Evolutionary conservation across 129 eudicot species (phyloP).

Genomic region (Tagetes erecta): DNA sequence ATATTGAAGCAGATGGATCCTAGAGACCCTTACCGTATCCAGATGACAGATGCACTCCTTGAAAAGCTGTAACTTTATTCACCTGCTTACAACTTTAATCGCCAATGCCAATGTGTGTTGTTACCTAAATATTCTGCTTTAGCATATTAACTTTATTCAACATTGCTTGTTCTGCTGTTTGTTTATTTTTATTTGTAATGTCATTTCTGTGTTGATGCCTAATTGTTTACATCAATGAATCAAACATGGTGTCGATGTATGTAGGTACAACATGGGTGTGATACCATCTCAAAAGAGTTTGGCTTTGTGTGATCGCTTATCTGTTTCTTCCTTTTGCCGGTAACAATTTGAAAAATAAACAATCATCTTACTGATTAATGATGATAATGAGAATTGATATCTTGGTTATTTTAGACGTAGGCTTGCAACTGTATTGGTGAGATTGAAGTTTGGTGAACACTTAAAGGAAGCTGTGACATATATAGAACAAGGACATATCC

Average conservation of each 20-base stretch:
- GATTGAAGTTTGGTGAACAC: slow-evolving; percentile 72
- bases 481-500: slow-evolving; percentile 92
- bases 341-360: slow-evolving; percentile 26
- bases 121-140: neutral
- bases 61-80: slow-evolving; percentile 74
- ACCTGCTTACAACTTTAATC: neutral
- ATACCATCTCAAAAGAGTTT: slow-evolving; percentile 81
- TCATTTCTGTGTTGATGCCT: neutral
- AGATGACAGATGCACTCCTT: slow-evolving; percentile 79
- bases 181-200: neutral
- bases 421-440: slow-evolving; percentile 69
- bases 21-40: slow-evolving; percentile 75
- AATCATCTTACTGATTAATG: too few relatives aligned
- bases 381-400: neutral
- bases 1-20: slow-evolving; percentile 92
- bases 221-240: neutral
- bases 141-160: neutral
- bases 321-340: slow-evolving; percentile 90
- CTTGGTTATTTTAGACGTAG: slow-evolving; percentile 54
- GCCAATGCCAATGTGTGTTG: neutral
- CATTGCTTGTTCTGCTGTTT: too few relatives aligned
- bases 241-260: slow-evolving; percentile 31
- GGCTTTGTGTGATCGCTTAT: slow-evolving; percentile 69
- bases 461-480: slow-evolving; percentile 83
- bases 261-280: slow-evolving; percentile 85